Conservation (phyloP, 2,329 filamentous ascomycete species). For the Colletotrichum sp. region DNA sequence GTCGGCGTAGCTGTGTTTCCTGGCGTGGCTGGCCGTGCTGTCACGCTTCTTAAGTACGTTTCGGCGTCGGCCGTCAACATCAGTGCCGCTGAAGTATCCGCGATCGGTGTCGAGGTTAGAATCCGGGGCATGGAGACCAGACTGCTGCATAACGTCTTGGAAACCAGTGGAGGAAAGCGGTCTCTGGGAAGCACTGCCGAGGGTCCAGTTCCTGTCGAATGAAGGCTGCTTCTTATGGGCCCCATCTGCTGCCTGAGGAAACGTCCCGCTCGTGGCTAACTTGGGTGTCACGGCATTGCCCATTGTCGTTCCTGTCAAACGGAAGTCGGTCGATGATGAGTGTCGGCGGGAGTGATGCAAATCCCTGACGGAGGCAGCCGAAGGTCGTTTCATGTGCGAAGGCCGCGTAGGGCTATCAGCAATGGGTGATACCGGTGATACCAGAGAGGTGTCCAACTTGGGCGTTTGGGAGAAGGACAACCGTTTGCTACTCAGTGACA, state of each 20-base stretch:
- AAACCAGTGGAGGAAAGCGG: conserved; percentile 60
- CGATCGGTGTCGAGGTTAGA: conserved; percentile 73
- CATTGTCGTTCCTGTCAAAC: conserved; percentile 43
- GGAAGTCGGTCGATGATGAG: conserved; percentile 79
- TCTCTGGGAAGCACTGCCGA: conserved; percentile 55
- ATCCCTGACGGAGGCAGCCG: conserved; percentile 81
- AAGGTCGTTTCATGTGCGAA: conserved; percentile 66
- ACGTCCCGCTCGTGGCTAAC: conserved; percentile 46
- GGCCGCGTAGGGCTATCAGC: conserved; percentile 53
- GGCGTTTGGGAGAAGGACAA: conserved; percentile 57
- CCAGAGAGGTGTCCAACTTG: conserved; percentile 49
- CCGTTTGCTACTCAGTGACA: conserved; percentile 52
- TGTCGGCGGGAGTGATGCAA: conserved; percentile 85
- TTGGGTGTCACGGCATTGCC: conserved; percentile 43
- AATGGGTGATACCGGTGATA: conserved; percentile 43
- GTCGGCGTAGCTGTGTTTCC: conserved; percentile 78
- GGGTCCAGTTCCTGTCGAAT: conserved; percentile 74
- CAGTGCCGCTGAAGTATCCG: conserved; percentile 92
- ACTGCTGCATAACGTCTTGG: conserved; percentile 46
- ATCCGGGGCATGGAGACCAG: conserved; percentile 46
- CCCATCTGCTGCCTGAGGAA: conserved; percentile 40
- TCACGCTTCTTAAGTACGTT: conserved; percentile 84
- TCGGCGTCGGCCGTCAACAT: conserved; percentile 76
- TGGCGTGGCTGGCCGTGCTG: conserved; percentile 61
- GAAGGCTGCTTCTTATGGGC: conserved; percentile 70